These are phyloP conservation scores for Diplosphaera chodatii DNA, from an alignment of 139 green algal species.

Conservation along the genomic window DNA sequence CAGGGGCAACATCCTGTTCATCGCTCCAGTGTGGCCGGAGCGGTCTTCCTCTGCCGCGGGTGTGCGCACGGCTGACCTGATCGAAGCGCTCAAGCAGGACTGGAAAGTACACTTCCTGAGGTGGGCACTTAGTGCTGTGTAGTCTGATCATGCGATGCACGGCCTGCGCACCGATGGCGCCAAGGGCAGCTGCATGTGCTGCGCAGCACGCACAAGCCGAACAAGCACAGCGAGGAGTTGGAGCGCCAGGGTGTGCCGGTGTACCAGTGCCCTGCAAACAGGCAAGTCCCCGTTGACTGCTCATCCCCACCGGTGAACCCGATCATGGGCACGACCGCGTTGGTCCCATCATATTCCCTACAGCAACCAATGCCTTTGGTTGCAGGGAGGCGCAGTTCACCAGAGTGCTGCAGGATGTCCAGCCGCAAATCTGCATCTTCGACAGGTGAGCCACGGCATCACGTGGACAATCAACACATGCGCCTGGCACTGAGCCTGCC, in stretches of 20 bases:
- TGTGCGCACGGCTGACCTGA: slow-evolving; percentile 21
- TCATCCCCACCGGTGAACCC: too few species aligned
- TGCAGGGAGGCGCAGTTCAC: slow-evolving; percentile 6
- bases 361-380: too few species aligned
- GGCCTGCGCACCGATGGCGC: too few species aligned
- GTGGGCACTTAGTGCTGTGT: too few species aligned
- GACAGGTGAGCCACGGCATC: slow-evolving; percentile 26
- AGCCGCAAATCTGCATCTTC: slow-evolving; percentile 31
- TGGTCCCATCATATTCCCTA: too few species aligned
- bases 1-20: slow-evolving; percentile 17
- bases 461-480: too few species aligned
- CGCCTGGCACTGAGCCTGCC: too few species aligned
- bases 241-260: slow-evolving; percentile 1
- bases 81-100: not conserved
- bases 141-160: too few species aligned
- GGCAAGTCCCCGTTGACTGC: too few species aligned
- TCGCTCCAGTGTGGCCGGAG: slow-evolving; percentile 32
- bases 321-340: too few species aligned
- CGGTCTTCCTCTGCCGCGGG: slow-evolving; percentile 15
- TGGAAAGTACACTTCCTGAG: not conserved
- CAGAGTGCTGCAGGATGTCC: slow-evolving; percentile 3
- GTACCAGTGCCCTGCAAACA: too few species aligned
- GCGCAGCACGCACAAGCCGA: slow-evolving; percentile 8
- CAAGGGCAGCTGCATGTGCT: too few species aligned
- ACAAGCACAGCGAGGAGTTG: slow-evolving; percentile 13